phyloP scores from a whole-genome alignment of 164 flowering plant species.

The Annona cherimola region DNA sequence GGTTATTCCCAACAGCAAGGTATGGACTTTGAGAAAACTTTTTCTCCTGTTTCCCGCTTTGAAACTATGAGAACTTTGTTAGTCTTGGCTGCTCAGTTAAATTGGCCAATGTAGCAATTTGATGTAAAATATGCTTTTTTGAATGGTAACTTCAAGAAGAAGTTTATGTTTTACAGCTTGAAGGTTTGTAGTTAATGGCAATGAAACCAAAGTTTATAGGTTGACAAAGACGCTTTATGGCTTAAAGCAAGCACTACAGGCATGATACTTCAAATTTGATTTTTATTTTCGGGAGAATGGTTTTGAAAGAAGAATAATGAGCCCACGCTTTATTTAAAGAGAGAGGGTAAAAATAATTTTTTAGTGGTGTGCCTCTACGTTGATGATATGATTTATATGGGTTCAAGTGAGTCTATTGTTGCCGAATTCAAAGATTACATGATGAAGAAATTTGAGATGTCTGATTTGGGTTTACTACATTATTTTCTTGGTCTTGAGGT shows the following conservation, averaged over 20 bases:
- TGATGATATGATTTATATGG: slow-evolving; percentile 13
- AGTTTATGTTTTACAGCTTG: slow-evolving; percentile 21
- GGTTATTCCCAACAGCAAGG: slow-evolving; percentile 13
- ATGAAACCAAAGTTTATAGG: slow-evolving; percentile 14
- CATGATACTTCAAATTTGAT: slow-evolving; percentile 19
- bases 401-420: slow-evolving; percentile 9
- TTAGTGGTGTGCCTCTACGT: slow-evolving; percentile 14
- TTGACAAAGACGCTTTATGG: slow-evolving; percentile 21
- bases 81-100: slow-evolving; percentile 14
- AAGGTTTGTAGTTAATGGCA: slow-evolving; percentile 18
- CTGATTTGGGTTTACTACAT: slow-evolving; percentile 9
- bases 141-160: slow-evolving; percentile 18
- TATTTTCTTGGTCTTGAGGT: slow-evolving; percentile 24
- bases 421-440: slow-evolving; percentile 15
- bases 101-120: neutral
- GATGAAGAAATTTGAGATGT: slow-evolving; percentile 14
- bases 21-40: slow-evolving; percentile 15
- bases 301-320: slow-evolving; percentile 11
- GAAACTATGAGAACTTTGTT: slow-evolving; percentile 17
- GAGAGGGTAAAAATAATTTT: neutral
- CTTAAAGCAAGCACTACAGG: slow-evolving; percentile 19
- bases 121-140: neutral
- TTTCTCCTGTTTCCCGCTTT: slow-evolving; percentile 21
- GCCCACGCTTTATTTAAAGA: slow-evolving; percentile 15
- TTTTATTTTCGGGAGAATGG: slow-evolving; percentile 11